These are phyloP conservation scores for Talaromyces verruculosus DNA, from an alignment of 2,329 filamentous ascomycete species.

Conservation along the genomic window DNA sequence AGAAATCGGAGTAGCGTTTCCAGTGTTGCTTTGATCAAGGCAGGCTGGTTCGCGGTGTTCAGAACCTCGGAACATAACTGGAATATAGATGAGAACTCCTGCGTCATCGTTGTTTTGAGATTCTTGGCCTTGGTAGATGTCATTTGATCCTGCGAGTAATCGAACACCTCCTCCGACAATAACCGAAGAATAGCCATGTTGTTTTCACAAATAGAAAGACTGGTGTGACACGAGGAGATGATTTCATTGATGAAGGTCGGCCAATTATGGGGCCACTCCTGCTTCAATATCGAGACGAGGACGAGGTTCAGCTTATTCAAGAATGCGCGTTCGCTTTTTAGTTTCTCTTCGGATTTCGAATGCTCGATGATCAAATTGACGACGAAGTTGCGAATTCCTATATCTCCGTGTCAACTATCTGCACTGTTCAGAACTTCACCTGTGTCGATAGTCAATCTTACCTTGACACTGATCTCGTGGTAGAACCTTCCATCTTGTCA, in stretches of 20 bases:
- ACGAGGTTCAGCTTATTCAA: conserved; percentile 98
- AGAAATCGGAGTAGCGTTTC: conserved; percentile 94
- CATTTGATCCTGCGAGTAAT: conserved; percentile 98
- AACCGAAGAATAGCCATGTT: conserved; percentile 98
- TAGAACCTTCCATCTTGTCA: conserved; percentile 98
- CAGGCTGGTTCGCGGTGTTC: conserved; percentile 82
- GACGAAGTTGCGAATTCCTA: conserved; percentile 97
- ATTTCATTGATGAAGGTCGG: conserved; percentile 99
- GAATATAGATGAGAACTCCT: conserved; percentile 98
- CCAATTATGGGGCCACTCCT: conserved; percentile 99
- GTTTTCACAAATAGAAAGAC: conserved; percentile 97
- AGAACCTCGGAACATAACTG: conserved; percentile 95
- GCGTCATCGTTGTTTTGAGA: conserved; percentile 97
- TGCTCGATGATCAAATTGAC: conserved; percentile 97
- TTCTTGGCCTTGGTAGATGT: conserved; percentile 97
- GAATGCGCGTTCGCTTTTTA: conserved; percentile 80
- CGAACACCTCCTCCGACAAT: conserved; percentile 96
- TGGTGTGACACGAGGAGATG: conserved; percentile 91
- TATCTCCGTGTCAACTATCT: conserved; percentile 1
- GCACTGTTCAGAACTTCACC: not conserved
- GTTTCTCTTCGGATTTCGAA: conserved; percentile 83
- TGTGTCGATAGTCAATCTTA: conserved; percentile 33
- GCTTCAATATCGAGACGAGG: conserved; percentile 94
- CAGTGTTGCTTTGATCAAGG: conserved; percentile 90
- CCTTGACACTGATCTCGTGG: conserved; percentile 95